Conservation (phyloP, 345 rosid species). For the Rhizophora apiculata region DNA sequence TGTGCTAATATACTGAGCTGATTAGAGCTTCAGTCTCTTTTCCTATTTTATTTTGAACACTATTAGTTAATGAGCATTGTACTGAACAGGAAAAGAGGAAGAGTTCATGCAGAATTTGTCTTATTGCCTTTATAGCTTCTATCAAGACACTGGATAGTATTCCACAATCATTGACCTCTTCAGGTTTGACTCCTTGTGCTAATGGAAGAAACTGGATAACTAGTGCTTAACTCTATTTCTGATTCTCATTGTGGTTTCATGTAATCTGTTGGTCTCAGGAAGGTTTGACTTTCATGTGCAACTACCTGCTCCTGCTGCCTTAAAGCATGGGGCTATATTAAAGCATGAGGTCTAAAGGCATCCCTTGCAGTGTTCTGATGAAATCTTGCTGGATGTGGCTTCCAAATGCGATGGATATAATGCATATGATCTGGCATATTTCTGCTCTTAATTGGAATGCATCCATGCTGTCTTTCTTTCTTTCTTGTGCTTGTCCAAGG, state of each 20-base stretch:
- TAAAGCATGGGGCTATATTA: conserved; percentile 83
- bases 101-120: conserved; percentile 79
- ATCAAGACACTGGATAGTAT: conserved; percentile 59
- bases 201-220: conserved; percentile 1
- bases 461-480: background rate
- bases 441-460: background rate
- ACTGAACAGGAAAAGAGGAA: conserved; percentile 69
- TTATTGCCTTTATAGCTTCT: conserved; percentile 84
- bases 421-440: conserved; percentile 88
- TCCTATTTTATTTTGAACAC: background rate
- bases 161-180: conserved; percentile 75
- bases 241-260: conserved; percentile 9
- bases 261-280: conserved; percentile 44
- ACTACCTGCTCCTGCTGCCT: conserved; percentile 89
- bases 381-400: conserved; percentile 69
- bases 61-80: conserved; percentile 21
- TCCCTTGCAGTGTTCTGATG: conserved; percentile 64
- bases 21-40: background rate
- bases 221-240: background rate
- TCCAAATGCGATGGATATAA: conserved; percentile 97
- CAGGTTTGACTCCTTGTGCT: conserved; percentile 48
- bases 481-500: background rate
- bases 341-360: conserved; percentile 88
- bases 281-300: conserved; percentile 95
- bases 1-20: no score